A percentile compares a stretch with the other conserved stretches of the same genome.
Conservation (phyloP, 192 early-diverging fungal species). For the Phlyctochytrium bullatum region DNA sequence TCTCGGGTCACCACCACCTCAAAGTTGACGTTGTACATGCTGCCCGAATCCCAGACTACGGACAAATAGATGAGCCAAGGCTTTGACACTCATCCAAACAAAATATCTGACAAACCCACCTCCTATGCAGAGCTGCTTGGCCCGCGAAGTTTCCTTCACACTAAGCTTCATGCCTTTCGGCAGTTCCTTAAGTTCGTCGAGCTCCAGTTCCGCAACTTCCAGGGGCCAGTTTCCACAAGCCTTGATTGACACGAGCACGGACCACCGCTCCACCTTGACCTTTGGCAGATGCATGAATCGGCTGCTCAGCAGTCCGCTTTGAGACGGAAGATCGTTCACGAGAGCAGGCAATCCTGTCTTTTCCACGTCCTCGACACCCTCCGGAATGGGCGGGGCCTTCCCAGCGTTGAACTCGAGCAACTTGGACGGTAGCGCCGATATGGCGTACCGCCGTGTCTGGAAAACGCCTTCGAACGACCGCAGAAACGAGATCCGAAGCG, state of each 20-base stretch:
- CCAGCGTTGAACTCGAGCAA: too few relatives aligned
- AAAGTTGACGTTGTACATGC: conserved; percentile 42
- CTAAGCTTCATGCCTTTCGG: background rate
- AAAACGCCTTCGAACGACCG: conserved; percentile 54
- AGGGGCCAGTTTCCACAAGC: conserved; percentile 49
- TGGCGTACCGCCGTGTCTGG: conserved; percentile 28
- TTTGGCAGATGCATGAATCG: conserved; percentile 12
- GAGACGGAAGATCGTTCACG: background rate
- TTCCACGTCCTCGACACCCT: conserved; percentile 1
- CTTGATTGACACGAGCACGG: conserved; percentile 35
- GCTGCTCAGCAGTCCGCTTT: background rate
- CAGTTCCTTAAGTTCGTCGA: conserved; percentile 18
- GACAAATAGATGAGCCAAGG: background rate
- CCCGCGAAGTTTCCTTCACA: background rate
- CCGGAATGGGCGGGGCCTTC: too few relatives aligned
- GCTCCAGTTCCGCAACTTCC: conserved; percentile 42
- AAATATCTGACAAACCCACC: conserved; percentile 22
- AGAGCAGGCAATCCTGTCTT: conserved; percentile 20
- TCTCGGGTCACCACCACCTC: conserved; percentile 35
- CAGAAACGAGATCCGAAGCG: conserved; percentile 52
- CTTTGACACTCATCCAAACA: conserved; percentile 21
- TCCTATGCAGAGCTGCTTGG: conserved; percentile 8
- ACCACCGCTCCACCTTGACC: conserved; percentile 29
- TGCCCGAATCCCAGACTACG: conserved; percentile 52
- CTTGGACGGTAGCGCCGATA: conserved; percentile 18